These are phyloP conservation scores for Phytophthora ramorum DNA, from an alignment of 352 stramenopile species.

Conservation along the genomic window DNA sequence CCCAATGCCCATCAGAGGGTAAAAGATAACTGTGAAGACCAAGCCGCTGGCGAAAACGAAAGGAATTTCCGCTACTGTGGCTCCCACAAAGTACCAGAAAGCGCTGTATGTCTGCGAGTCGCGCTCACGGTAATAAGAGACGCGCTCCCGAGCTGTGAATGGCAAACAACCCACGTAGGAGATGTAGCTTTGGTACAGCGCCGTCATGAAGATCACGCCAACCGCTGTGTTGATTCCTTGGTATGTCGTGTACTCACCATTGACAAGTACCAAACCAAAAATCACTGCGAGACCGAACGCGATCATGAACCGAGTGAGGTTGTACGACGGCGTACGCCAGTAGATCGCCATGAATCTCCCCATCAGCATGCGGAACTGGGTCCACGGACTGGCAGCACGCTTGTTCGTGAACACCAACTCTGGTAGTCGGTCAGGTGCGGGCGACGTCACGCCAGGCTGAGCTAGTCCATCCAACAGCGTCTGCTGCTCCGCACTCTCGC, in stretches of 20 bases:
- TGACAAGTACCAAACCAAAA: constrained; percentile 39
- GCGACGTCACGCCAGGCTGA: constrained; percentile 18
- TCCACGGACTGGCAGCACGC: constrained; percentile 15
- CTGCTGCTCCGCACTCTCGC: constrained; percentile 15
- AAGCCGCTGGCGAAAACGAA: constrained; percentile 24
- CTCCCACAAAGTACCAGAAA: constrained; percentile 64
- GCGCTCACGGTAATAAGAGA: constrained; percentile 71
- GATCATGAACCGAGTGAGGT: too few species aligned
- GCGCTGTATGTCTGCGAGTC: constrained; percentile 80
- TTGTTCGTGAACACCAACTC: constrained; percentile 27
- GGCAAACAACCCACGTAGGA: constrained; percentile 72
- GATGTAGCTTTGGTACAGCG: constrained; percentile 70
- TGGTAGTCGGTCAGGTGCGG: background rate
- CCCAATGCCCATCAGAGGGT: constrained; percentile 39
- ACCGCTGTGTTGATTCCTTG: constrained; percentile 41
- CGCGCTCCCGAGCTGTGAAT: constrained; percentile 72
- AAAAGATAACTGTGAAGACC: constrained; percentile 17
- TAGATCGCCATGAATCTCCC: constrained; percentile 36
- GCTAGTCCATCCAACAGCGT: constrained; percentile 13
- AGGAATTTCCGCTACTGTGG: constrained; percentile 67
- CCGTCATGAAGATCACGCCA: constrained; percentile 72
- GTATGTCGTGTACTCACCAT: constrained; percentile 28
- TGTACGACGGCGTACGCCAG: too few species aligned
- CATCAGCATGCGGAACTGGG: constrained; percentile 25
- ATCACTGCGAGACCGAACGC: constrained; percentile 22